Evolutionary conservation across 805 yeast species (phyloP).

Genomic region (Lachancea thermotolerans): DNA sequence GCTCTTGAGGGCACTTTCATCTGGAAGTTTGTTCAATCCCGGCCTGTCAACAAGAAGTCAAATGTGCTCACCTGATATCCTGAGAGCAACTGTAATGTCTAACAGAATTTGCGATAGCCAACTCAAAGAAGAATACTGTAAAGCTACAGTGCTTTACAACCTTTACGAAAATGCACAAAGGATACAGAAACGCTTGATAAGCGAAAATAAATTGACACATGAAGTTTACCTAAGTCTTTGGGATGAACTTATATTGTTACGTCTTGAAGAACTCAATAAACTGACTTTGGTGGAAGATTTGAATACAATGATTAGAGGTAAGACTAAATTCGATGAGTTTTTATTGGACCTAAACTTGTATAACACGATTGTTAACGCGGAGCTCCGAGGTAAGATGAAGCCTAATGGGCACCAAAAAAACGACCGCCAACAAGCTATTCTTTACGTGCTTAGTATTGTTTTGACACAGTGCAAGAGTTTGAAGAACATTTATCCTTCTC

Average conservation of each 20-base stretch:
- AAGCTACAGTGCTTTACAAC: constrained; percentile 17
- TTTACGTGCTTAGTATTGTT: constrained; percentile 11
- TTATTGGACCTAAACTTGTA: constrained; percentile 11
- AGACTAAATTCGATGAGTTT: constrained; percentile 17
- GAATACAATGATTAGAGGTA: constrained; percentile 10
- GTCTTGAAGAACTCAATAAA: constrained; percentile 8
- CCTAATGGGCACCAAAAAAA: neutral
- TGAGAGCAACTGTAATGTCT: constrained; percentile 18
- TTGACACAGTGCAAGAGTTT: constrained; percentile 13
- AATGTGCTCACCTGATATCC: constrained; percentile 22
- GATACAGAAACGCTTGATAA: neutral
- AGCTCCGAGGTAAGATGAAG: constrained; percentile 13
- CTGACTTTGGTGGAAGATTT: constrained; percentile 7
- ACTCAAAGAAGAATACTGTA: constrained; percentile 20
- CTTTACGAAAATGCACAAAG: constrained; percentile 10
- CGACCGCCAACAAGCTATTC: constrained; percentile 4
- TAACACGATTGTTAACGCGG: constrained; percentile 11
- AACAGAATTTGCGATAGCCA: constrained; percentile 9
- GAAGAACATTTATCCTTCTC: constrained; percentile 17
- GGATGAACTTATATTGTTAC: constrained; percentile 19
- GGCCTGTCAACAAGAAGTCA: constrained; percentile 3
- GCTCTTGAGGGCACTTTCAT: constrained; percentile 3
- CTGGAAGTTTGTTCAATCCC: constrained; percentile 1
- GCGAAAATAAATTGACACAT: neutral
- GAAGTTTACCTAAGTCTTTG: constrained; percentile 10